phyloP scores from a whole-genome alignment of 495 filamentous ascomycete species.

The Xylaria nigripes region DNA sequence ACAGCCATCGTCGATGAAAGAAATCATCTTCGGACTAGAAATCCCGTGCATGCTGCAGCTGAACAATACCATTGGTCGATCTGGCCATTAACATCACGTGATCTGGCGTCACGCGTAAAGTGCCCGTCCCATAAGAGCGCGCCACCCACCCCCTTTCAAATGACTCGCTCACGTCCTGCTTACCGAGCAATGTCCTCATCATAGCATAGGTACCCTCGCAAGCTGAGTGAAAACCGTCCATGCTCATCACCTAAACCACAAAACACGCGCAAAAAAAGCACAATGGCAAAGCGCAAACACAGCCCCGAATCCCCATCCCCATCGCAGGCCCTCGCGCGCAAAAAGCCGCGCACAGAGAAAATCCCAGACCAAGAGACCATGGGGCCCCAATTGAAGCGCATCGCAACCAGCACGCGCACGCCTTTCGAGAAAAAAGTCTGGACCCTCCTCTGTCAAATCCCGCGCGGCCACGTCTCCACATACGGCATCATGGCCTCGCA shows the following conservation, averaged over 20 bases:
- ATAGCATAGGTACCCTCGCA: background rate
- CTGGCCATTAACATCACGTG: constrained; percentile 14
- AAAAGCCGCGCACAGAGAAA: no score
- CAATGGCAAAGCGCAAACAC: background rate
- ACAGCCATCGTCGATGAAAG: no score
- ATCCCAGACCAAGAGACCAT: constrained; percentile 19
- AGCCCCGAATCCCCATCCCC: background rate
- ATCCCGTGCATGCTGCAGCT: background rate
- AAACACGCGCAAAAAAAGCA: no score
- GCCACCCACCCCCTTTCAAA: background rate
- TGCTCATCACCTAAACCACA: background rate
- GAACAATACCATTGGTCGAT: constrained; percentile 5
- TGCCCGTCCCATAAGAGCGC: background rate
- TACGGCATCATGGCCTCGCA: constrained; percentile 63
- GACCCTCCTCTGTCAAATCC: constrained; percentile 61
- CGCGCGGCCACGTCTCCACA: constrained; percentile 59
- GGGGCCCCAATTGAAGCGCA: constrained; percentile 24
- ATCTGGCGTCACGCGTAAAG: constrained; percentile 17
- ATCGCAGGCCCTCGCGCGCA: background rate
- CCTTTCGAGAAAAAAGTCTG: constrained; percentile 53
- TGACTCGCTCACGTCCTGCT: constrained; percentile 4
- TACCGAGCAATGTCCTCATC: background rate
- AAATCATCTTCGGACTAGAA: no score
- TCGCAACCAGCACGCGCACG: constrained; percentile 38
- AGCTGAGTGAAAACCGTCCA: background rate